These are phyloP conservation scores for Hericium rajendrae DNA, from an alignment of 768 basidiomycete species.

Conservation along the genomic window DNA sequence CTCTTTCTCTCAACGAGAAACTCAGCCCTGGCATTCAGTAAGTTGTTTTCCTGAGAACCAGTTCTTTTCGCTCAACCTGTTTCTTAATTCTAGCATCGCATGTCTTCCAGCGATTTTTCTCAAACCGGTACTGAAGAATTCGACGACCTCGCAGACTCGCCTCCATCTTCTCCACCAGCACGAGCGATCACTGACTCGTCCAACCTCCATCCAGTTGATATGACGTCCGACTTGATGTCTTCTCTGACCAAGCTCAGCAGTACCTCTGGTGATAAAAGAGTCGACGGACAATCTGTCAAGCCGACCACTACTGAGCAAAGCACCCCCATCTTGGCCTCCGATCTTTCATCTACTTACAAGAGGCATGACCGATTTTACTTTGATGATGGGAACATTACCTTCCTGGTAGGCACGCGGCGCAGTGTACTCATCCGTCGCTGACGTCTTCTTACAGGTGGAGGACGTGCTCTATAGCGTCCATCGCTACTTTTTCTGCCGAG, in stretches of 20 bases:
- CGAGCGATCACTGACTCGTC: too few relatives aligned
- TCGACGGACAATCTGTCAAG: too few relatives aligned
- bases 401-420: background rate
- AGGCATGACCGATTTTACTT: slow-evolving; percentile 2
- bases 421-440: background rate
- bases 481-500: slow-evolving; percentile 8
- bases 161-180: too few relatives aligned
- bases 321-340: background rate
- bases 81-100: background rate
- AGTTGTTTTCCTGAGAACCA: too few relatives aligned
- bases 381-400: slow-evolving; percentile 7
- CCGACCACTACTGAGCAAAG: background rate
- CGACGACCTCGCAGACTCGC: background rate
- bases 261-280: background rate
- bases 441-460: background rate
- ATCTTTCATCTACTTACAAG: background rate
- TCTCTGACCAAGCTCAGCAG: background rate
- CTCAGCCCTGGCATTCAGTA: too few relatives aligned
- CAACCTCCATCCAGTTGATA: too few relatives aligned
- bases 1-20: too few relatives aligned
- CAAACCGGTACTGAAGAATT: background rate
- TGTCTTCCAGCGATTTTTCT: background rate
- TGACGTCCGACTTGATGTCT: background rate
- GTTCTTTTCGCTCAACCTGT: background rate
- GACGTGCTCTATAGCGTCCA: slow-evolving; percentile 5